A percentile compares a stretch with the other conserved stretches of the same genome.
Conservation (phyloP, 2,329 filamentous ascomycete species). For the Chaetothyriales sp. region DNA sequence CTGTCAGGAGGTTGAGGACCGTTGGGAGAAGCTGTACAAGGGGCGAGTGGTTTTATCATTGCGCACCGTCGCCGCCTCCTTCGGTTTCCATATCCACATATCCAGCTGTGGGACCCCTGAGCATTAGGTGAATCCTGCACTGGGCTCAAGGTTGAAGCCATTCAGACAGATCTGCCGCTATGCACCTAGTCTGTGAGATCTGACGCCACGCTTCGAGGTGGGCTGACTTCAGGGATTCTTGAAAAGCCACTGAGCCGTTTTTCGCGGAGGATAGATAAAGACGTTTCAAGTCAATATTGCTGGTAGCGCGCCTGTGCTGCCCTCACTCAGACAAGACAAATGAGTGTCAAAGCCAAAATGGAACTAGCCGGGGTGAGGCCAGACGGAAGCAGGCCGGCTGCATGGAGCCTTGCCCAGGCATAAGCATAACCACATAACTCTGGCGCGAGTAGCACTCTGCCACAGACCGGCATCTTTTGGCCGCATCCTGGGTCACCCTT, state of each 20-base stretch:
- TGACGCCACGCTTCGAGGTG: not conserved
- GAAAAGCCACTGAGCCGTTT: not conserved
- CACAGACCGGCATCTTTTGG: not conserved
- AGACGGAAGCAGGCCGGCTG: not conserved
- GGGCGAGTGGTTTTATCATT: not conserved
- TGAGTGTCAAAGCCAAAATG: not conserved
- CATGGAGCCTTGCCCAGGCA: too few relatives aligned
- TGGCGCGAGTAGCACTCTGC: not conserved
- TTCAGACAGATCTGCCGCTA: not conserved
- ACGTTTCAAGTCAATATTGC: not conserved
- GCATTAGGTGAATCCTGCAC: not conserved
- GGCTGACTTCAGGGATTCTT: not conserved
- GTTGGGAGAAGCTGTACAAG: not conserved
- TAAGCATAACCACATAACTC: too few relatives aligned
- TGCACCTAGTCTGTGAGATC: not conserved
- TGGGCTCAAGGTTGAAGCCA: not conserved
- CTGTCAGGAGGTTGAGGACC: not conserved
- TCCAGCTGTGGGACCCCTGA: not conserved
- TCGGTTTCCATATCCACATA: not conserved
- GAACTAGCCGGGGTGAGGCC: not conserved
- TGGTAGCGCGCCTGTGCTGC: not conserved
- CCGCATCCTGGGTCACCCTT: too few relatives aligned
- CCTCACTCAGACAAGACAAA: not conserved
- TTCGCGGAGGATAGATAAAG: not conserved
- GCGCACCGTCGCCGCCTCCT: not conserved